A percentile compares a stretch with the other conserved stretches of the same genome.
These are phyloP conservation scores for Candida silvatica DNA, from an alignment of 805 yeast species.

Conservation along the genomic window DNA sequence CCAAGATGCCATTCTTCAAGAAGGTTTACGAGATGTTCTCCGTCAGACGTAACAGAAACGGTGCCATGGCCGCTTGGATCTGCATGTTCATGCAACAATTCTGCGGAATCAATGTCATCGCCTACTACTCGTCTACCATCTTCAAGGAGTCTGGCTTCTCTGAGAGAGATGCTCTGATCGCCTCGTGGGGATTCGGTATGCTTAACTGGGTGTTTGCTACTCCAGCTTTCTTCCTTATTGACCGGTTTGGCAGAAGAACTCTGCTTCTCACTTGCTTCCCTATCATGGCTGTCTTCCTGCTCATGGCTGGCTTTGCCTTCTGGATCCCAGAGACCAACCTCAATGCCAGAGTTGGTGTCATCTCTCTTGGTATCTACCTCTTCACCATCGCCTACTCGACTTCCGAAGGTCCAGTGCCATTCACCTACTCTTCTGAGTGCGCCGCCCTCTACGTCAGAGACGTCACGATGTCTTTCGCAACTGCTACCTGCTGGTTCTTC, in stretches of 20 bases:
- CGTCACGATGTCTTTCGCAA: constrained; percentile 72
- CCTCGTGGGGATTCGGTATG: constrained; percentile 84
- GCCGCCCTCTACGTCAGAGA: constrained; percentile 75
- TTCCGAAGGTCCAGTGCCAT: constrained; percentile 88
- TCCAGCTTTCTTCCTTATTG: constrained; percentile 53
- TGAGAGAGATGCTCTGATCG: constrained; percentile 55
- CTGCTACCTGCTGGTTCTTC: constrained; percentile 70
- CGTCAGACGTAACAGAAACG: constrained; percentile 76
- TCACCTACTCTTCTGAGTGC: constrained; percentile 81
- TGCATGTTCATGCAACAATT: constrained; percentile 89
- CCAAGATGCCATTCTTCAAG: constrained; percentile 34
- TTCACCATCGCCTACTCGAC: constrained; percentile 69
- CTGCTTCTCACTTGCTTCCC: constrained; percentile 50
- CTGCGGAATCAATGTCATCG: constrained; percentile 85
- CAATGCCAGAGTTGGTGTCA: constrained; percentile 55
- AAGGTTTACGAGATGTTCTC: constrained; percentile 53
- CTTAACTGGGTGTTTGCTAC: constrained; percentile 60
- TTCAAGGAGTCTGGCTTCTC: constrained; percentile 61
- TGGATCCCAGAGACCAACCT: constrained; percentile 41
- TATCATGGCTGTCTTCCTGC: constrained; percentile 48
- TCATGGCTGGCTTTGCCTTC: constrained; percentile 64
- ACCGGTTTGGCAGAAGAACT: constrained; percentile 61
- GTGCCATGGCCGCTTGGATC: constrained; percentile 70
- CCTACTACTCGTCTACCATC: constrained; percentile 74
- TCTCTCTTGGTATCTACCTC: constrained; percentile 66